Evolutionary conservation across 1,139 yeast genomes (phyloP).

Genomic region (Waltiozyma sp.): DNA sequence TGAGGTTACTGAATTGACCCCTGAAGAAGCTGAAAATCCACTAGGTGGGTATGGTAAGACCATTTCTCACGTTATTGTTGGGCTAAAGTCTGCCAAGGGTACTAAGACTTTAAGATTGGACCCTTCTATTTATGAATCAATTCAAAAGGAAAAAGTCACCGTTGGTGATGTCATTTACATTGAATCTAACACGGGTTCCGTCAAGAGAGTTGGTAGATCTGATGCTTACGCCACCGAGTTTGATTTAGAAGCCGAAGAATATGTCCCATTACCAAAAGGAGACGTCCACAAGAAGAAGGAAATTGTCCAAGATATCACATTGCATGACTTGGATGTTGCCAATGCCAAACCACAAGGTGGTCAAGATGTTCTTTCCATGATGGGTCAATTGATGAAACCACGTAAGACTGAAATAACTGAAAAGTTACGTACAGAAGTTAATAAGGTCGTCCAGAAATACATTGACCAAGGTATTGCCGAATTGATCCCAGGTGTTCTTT

Average conservation of each 20-base stretch:
- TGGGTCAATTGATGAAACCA: conserved; percentile 96
- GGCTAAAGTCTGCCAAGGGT: conserved; percentile 92
- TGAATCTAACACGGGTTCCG: conserved; percentile 96
- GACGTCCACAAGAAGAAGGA: conserved; percentile 98
- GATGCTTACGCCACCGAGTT: conserved; percentile 98
- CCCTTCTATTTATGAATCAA: conserved; percentile 91
- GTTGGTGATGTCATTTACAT: conserved; percentile 96
- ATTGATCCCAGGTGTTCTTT: conserved; percentile 92
- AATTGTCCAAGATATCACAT: conserved; percentile 92
- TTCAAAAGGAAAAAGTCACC: conserved; percentile 89
- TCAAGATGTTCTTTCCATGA: conserved; percentile 94
- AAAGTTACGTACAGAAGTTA: conserved; percentile 84
- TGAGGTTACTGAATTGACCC: conserved; percentile 91
- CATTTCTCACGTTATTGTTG: conserved; percentile 86
- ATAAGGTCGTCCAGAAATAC: conserved; percentile 90
- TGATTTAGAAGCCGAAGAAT: conserved; percentile 96
- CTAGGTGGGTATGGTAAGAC: conserved; percentile 97
- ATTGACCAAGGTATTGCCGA: conserved; percentile 98
- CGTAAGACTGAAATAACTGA: conserved; percentile 98
- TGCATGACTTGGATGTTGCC: conserved; percentile 93
- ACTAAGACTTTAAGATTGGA: conserved; percentile 87
- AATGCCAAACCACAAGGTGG: conserved; percentile 98
- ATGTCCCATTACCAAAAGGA: conserved; percentile 96
- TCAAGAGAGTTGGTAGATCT: conserved; percentile 93
- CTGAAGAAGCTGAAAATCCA: conserved; percentile 96